Evolutionary conservation across 2,329 filamentous ascomycete genomes (phyloP), one percentile per base, ranked within the genome.

Genomic region (Pseudocercospora crystallina): DNA sequence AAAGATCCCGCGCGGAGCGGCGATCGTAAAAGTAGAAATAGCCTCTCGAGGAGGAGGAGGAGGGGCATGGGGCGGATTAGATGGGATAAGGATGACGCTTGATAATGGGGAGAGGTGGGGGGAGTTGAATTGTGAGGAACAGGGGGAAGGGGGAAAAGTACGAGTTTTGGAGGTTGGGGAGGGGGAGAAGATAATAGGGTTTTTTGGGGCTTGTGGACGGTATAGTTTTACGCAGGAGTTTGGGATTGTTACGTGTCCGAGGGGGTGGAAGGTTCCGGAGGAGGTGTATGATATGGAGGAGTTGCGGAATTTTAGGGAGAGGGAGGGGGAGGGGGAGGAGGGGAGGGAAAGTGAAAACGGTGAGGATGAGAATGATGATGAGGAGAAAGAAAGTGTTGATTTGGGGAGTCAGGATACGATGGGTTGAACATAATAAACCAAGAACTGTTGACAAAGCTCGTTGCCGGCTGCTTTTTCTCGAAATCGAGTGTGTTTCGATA

Each of bases 221-320:
- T 12, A 20, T 15, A 38, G 38, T 67, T 64, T 56, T 62, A 55
- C 46, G 36, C 37, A 59, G 34, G 71, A 77, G 54, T 78, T 79
- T 61, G 76, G 76, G 5, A 77, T 79, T 43, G 67, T 79, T 14
- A 78, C 72, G 1, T 73, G 69, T 4, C 71, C 73, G 0, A 70
- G 62, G 47, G 64, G 62, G 32, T 61, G 72, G 2, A 68, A 70
- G 5, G 54, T 78, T 10, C 75, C 76, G 0, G 66, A 68, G 1
- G 53, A 52, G 5, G 63, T 74, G 1, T 78, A 73, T 55, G 69
- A 71, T 12, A 63, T 77, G 64, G 51, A 64, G 7, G 73, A 77
- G 56, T 56, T 78, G 30, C 70, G 68, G 52, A 74, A 76, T 20
- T 60, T 51, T n/a, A 26, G 7, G 20, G 20, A 26, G 20, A 26